A percentile compares a stretch with the other conserved stretches of the same genome.
These are phyloP conservation scores for Thraustotheca clavata DNA, from an alignment of 352 stramenopile species.

Conservation along the genomic window DNA sequence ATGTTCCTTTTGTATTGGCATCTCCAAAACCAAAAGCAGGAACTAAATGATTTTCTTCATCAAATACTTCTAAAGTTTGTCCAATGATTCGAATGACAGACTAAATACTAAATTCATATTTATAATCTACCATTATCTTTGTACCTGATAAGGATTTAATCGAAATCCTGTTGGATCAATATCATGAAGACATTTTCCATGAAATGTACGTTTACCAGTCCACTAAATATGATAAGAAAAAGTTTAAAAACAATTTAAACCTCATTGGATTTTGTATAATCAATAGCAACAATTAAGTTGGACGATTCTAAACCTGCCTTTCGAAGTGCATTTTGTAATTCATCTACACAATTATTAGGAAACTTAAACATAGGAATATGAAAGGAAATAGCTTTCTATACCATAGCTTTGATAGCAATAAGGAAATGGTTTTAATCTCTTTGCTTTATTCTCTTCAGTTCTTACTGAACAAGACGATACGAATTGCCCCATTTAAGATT, in stretches of 20 bases:
- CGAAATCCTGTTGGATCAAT: slow-evolving; percentile 41
- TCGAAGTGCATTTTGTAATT: slow-evolving; percentile 58
- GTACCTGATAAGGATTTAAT: slow-evolving; percentile 60
- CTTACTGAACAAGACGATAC: too few species aligned
- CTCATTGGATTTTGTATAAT: slow-evolving; percentile 73
- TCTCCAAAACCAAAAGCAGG: slow-evolving; percentile 72
- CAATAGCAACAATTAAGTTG: slow-evolving; percentile 60
- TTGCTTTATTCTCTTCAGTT: too few species aligned
- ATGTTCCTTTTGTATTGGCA: slow-evolving; percentile 36
- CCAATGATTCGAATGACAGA: slow-evolving; percentile 62
- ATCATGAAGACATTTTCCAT: slow-evolving; percentile 49
- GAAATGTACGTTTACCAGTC: slow-evolving; percentile 56
- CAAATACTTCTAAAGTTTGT: slow-evolving; percentile 50
- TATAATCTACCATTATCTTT: background rate
- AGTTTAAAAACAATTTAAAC: slow-evolving; percentile 31
- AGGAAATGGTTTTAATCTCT: too few species aligned
- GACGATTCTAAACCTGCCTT: slow-evolving; percentile 46
- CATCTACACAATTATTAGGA: slow-evolving; percentile 26
- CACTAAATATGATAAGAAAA: slow-evolving; percentile 31
- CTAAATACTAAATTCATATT: slow-evolving; percentile 19
- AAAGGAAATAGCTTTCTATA: too few species aligned
- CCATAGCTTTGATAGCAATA: too few species aligned
- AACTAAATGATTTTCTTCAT: slow-evolving; percentile 65
- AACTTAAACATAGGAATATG: too few species aligned
- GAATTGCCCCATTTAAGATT: too few species aligned